phyloP scores from a whole-genome alignment of 257 asterid species.

The Solanum lignicaule region DNA sequence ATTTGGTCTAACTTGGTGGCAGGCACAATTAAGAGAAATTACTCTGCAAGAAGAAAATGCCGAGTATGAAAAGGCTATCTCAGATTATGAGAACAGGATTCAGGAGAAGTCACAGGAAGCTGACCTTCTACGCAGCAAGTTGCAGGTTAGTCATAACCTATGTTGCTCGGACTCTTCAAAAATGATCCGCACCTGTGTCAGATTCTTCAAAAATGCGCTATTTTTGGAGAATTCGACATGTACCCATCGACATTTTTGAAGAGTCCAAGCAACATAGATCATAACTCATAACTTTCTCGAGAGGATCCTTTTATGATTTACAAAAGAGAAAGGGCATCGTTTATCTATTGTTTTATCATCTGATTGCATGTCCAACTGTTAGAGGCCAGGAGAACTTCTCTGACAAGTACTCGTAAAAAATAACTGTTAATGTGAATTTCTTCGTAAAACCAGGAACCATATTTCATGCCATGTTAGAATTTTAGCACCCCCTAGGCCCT shows the following conservation, averaged over 20 bases:
- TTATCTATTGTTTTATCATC: background rate
- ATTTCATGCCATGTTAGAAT: background rate
- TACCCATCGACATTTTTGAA: too few species aligned
- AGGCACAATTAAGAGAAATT: conserved; percentile 69
- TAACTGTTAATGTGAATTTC: background rate
- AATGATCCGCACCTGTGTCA: too few species aligned
- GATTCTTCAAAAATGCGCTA: too few species aligned
- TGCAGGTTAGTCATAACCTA: conserved; percentile 45
- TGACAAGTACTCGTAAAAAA: background rate
- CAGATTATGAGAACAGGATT: conserved; percentile 54
- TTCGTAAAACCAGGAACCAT: background rate
- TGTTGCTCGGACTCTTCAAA: too few species aligned
- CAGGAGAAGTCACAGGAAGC: conserved; percentile 71
- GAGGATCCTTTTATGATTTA: background rate
- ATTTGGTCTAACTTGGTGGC: background rate
- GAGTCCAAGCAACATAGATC: background rate
- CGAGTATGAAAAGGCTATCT: conserved; percentile 62
- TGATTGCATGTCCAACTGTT: background rate
- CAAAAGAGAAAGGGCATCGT: background rate
- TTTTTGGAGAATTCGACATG: too few species aligned
- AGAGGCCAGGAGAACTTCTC: background rate
- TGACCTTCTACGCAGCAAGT: conserved; percentile 49
- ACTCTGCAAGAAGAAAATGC: conserved; percentile 76
- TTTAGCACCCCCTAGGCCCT: background rate
- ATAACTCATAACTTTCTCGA: background rate